Conservation (phyloP, 768 basidiomycete genomes). For the Leccinum sublutescens region DNA sequence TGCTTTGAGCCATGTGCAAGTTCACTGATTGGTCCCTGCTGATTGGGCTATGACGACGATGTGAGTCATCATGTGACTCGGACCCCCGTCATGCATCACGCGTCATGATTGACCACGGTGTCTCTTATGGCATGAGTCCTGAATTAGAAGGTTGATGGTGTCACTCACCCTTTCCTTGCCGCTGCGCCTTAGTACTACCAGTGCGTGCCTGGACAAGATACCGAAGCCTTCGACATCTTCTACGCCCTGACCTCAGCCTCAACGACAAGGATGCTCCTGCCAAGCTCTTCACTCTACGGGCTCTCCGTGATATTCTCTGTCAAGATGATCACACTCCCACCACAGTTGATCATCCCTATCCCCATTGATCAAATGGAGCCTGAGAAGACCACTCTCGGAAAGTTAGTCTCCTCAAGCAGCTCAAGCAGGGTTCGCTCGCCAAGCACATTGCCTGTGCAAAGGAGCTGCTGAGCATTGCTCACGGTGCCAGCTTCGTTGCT, state of each 20-base stretch:
- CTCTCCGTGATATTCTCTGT: conserved; percentile 30
- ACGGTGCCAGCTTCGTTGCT: too few relatives aligned
- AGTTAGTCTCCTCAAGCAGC: conserved; percentile 34
- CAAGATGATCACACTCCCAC: conserved; percentile 33
- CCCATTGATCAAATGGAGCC: conserved; percentile 34
- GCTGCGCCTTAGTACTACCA: conserved; percentile 34
- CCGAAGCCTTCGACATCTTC: conserved; percentile 44
- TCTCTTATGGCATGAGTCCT: too few relatives aligned
- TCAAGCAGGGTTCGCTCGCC: background rate
- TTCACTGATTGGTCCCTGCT: too few relatives aligned
- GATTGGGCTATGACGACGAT: too few relatives aligned
- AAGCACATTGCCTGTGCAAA: too few relatives aligned
- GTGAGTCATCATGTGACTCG: too few relatives aligned
- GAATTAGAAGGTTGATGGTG: conserved; percentile 25
- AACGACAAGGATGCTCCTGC: conserved; percentile 17
- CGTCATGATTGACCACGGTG: conserved; percentile 4
- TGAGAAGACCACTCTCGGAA: conserved; percentile 40
- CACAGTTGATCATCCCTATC: conserved; percentile 40
- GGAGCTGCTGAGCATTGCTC: too few relatives aligned
- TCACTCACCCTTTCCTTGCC: too few relatives aligned
- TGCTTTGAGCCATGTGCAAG: too few relatives aligned
- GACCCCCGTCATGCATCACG: too few relatives aligned
- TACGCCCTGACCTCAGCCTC: conserved; percentile 31
- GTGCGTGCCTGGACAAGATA: conserved; percentile 32
- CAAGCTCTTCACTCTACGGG: conserved; percentile 18